Conservation (phyloP, 495 filamentous ascomycete genomes). For the Aspergillus ostianus region DNA sequence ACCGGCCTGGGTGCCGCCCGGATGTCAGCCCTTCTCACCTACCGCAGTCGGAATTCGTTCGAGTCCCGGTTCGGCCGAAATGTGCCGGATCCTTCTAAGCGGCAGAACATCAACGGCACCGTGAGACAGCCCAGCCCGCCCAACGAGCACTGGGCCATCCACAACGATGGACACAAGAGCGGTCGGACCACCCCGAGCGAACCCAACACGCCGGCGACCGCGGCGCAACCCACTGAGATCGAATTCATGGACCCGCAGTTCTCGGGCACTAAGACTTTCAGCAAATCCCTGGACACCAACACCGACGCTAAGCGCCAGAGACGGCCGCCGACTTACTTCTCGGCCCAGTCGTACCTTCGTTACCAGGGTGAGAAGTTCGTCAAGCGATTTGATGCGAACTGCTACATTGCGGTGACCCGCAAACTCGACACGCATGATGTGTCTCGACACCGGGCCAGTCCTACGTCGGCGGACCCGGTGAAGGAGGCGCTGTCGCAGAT, state of each 20-base stretch:
- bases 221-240: conserved; percentile 28
- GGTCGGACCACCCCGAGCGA: conserved; percentile 38
- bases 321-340: conserved; percentile 82
- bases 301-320: conserved; percentile 31
- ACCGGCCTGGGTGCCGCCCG: conserved; percentile 90
- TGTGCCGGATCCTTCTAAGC: conserved; percentile 76
- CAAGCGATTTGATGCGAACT: conserved; percentile 94
- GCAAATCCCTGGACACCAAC: conserved; percentile 24
- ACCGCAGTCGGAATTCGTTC: conserved; percentile 94
- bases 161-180: conserved; percentile 88
- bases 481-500: conserved; percentile 74
- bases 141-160: conserved; percentile 87
- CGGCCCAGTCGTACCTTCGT: conserved; percentile 95
- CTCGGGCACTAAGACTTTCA: conserved; percentile 60
- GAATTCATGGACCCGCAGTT: conserved; percentile 74
- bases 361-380: conserved; percentile 98
- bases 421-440: conserved; percentile 99
- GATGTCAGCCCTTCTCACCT: conserved; percentile 94
- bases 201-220: conserved; percentile 30
- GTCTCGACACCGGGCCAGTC: conserved; percentile 61
- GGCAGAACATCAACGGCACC: conserved; percentile 71
- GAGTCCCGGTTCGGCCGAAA: conserved; percentile 94
- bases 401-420: conserved; percentile 97
- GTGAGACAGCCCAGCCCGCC: conserved; percentile 61
- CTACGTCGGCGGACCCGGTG: conserved; percentile 51